Evolutionary conservation across 495 filamentous ascomycete species (phyloP).

Genomic region (Penicillium cinerascens): DNA sequence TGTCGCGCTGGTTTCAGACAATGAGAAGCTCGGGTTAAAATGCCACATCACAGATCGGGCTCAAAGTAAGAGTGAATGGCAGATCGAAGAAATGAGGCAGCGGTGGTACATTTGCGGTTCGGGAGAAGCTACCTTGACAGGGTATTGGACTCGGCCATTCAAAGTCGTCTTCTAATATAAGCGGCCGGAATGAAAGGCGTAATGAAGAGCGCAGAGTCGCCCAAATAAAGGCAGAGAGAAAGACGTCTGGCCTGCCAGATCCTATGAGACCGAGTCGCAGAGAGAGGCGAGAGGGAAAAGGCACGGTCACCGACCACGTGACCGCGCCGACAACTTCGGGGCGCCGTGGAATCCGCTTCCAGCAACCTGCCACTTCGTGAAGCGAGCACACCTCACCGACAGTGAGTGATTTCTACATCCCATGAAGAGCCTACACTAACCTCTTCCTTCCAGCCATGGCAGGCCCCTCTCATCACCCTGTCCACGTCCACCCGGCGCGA

Average conservation of each 20-base stretch:
- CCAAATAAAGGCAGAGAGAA: background rate
- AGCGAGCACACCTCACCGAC: constrained; percentile 9
- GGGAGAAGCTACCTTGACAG: background rate
- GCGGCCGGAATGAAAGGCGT: background rate
- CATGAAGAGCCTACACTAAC: background rate
- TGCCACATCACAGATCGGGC: background rate
- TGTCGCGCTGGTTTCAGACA: background rate
- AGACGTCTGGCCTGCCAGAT: background rate
- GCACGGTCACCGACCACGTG: constrained; percentile 22
- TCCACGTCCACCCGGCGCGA: constrained; percentile 68
- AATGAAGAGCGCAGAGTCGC: background rate
- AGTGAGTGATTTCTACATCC: constrained; percentile 3
- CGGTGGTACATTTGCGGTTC: background rate
- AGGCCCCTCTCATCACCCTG: constrained; percentile 56
- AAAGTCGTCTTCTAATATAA: background rate
- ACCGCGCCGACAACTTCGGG: background rate
- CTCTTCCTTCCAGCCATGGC: constrained; percentile 44
- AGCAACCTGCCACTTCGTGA: constrained; percentile 12
- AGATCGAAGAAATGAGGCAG: background rate
- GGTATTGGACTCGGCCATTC: background rate
- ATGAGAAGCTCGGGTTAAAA: background rate
- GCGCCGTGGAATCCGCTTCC: constrained; percentile 13
- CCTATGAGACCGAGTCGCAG: background rate
- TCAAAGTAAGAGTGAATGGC: background rate
- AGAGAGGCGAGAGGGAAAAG: constrained; percentile 3